These are phyloP conservation scores for Penicillium sp. DNA, from an alignment of 2,329 filamentous ascomycete genomes.

Conservation along the genomic window DNA sequence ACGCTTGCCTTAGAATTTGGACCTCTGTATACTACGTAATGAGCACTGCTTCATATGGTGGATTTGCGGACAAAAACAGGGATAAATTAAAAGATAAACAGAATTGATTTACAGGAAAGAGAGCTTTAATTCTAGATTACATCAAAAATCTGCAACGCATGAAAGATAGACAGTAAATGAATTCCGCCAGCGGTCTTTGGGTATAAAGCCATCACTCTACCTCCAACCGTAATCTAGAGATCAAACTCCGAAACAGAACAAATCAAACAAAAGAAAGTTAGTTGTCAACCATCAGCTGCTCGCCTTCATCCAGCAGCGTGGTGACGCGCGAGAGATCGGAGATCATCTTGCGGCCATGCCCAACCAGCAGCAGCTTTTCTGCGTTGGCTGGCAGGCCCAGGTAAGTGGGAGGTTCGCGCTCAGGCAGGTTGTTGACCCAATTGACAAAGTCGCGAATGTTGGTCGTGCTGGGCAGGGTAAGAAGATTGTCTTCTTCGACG, in stretches of 20 bases:
- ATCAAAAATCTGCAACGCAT: slow-evolving; percentile 5
- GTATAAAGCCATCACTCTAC: slow-evolving; percentile 7
- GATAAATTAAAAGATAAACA: no score
- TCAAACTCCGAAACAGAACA: slow-evolving; percentile 8
- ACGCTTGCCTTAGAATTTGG: no score
- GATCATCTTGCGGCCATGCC: slow-evolving; percentile 81
- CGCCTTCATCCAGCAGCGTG: slow-evolving; percentile 86
- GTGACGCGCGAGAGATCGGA: slow-evolving; percentile 80
- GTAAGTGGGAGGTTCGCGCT: slow-evolving; percentile 94
- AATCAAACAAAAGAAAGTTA: slow-evolving; percentile 18
- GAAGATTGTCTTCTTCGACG: slow-evolving; percentile 56
- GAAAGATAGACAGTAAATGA: slow-evolving; percentile 1
- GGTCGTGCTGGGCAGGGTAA: slow-evolving; percentile 77
- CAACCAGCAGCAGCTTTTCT: slow-evolving; percentile 89
- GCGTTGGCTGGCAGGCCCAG: slow-evolving; percentile 91
- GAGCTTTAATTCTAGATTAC: slow-evolving; percentile 10
- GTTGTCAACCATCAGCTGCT: slow-evolving; percentile 76
- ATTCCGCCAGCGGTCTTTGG: slow-evolving; percentile 13
- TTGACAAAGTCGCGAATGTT: slow-evolving; percentile 79
- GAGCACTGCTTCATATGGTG: no score
- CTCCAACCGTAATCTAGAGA: slow-evolving; percentile 6
- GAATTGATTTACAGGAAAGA: slow-evolving; percentile 15
- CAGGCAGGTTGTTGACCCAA: slow-evolving; percentile 89
- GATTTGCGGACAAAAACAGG: no score
- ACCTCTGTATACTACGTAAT: no score